These are phyloP conservation scores for Gastroboletus turbinatus DNA, from an alignment of 1,284 basidiomycete genomes.

Conservation along the genomic window DNA sequence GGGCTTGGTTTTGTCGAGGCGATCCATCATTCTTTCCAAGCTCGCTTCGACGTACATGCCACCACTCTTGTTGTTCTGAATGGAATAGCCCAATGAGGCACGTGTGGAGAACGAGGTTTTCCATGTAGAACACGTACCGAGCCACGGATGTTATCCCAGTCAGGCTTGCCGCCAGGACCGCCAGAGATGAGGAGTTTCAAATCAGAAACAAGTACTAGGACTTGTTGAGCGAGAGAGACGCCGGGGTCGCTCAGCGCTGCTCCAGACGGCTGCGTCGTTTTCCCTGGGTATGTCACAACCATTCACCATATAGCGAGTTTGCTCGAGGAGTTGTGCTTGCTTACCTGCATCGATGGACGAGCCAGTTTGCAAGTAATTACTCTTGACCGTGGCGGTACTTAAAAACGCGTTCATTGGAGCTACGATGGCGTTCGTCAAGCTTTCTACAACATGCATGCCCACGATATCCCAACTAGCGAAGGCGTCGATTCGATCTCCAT, in stretches of 20 bases:
- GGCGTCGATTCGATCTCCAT: not conserved
- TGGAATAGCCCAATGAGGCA: not conserved
- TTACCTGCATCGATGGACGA: not conserved
- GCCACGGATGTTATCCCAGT: conserved; percentile 18
- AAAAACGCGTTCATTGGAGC: conserved; percentile 15
- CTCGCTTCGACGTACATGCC: conserved; percentile 17
- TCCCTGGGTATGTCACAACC: not conserved
- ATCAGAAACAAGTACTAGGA: conserved; percentile 4
- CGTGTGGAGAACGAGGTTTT: not conserved
- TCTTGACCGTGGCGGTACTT: conserved; percentile 4
- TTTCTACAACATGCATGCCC: conserved; percentile 17
- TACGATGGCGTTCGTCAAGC: conserved; percentile 11
- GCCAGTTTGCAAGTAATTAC: conserved; percentile 15
- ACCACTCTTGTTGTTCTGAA: conserved; percentile 15
- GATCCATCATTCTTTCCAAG: conserved; percentile 8
- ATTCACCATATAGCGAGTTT: not conserved
- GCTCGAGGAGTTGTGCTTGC: not conserved
- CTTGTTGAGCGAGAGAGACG: conserved; percentile 5
- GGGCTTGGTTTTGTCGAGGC: conserved; percentile 17
- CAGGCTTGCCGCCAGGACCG: conserved; percentile 14
- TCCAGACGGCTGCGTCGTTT: conserved; percentile 12
- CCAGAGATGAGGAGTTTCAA: conserved; percentile 16
- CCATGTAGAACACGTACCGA: conserved; percentile 2
- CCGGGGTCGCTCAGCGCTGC: conserved; percentile 17
- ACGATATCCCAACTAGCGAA: conserved; percentile 13